Base-by-base conservation (phyloP, 1,284 basidiomycete species). In the Cystobasidium sp. region DNA sequence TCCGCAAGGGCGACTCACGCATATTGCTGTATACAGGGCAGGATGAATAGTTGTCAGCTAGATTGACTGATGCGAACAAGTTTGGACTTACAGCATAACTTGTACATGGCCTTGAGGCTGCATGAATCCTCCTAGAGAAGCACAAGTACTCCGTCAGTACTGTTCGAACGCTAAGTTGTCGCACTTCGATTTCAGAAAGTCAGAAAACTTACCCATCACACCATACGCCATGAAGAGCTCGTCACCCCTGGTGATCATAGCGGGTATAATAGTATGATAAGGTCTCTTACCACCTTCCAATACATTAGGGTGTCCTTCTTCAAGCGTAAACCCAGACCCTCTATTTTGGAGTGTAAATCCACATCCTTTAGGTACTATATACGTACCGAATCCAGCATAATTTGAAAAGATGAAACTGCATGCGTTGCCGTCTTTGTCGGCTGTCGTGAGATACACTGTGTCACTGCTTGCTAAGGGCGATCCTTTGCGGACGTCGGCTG, bases 281-380 rank as follows among this genome's bases (percentile, higher is more conserved):
- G 67, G 71, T 44, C 67, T 41, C 37, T 76, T 75, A 5, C 55
- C 55, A 20, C 89, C 85, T 88, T 83, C 75, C 92, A 79, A 84
- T 51, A 86, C 87, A 82, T 99, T 98, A 0, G 92, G 90, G 81
- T 97, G 95, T 0, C 88, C 88, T 75, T 92, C 88, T 64, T 86
- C 84, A 22, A 97, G 85, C 6, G 88, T 85, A 81, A 98, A 99
- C 14, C 91, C 90, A 6, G 88, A 86, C 1, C 96, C 96, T 74
- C 96, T 87, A 83, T 97, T 97, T 82, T 98, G 96, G 9, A 99
- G 86, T 0, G 94, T 97, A 81, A 99, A 98, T 0, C 96, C 96
- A 79, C 93, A 96, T 0, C 90, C 94, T 77, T 90, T 89, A 0
- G 96, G 96, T 47, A 98, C 86, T 31, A 94, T 94, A 87, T 75